Base-by-base conservation (phyloP, 352 stramenopile species). In the Globisporangium recalcitrans region DNA sequence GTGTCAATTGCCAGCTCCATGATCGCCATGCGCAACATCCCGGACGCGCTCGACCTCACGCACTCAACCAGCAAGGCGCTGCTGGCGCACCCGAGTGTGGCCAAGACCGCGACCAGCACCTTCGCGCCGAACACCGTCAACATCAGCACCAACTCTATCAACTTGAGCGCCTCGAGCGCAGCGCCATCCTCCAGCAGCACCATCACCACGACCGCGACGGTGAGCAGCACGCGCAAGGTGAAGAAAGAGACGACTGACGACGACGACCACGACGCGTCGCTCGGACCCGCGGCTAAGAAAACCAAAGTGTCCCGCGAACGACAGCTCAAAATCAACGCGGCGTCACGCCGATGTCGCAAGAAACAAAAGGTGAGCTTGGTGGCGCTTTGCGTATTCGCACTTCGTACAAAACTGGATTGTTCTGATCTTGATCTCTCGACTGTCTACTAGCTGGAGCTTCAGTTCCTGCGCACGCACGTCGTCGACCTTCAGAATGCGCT, bases 281-380 rank as follows among this genome's bases (percentile, higher is more conserved):
- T 61, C 52, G 36, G 55, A 27, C 63, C 74, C 7, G 60, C 65
- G 29, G 78, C 69, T 32, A 85, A 91, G 69, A 94, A 92, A 69
- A 87, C 77, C 47, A 94, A 94, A 70, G 85, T 94, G 8, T 92
- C 82, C 9, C 76, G 85, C 27, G 85, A 94, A 73, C 78, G 85
- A 0, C 85, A 94, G 63, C 80, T 94, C 38, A 94, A 92, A 72
- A 94, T 94, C 75, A 94, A 94, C 60, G 85, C 85, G 1, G 85
- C 85, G 59, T 91, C 81, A 0, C 72, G 85, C 1, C 77, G 84
- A 19, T 94, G 85, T 59, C 80, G 85, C n/a, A 89, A 91, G 70
- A 92, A 91, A 59, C 85, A 94, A 70, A 94, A 94, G 71, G 70
- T 77, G 32, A 24, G 64, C 36, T 24, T 10, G 2, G 13, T 11